A percentile compares a stretch with the other conserved stretches of the same genome.
These are phyloP conservation scores for Pythium periplocum DNA, from an alignment of 352 stramenopile genomes.

Conservation along the genomic window DNA sequence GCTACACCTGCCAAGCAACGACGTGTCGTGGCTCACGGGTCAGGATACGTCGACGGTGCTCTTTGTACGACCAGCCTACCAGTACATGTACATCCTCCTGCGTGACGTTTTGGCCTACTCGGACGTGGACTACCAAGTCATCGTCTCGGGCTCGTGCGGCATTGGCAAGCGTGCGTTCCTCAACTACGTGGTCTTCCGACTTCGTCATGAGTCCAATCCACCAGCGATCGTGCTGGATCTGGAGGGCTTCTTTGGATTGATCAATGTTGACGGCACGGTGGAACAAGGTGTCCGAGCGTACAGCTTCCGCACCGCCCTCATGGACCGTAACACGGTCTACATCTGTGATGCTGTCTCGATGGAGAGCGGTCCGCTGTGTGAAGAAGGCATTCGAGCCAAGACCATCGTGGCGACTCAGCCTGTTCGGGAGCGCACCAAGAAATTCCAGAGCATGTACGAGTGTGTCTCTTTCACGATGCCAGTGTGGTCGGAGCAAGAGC, in stretches of 20 bases:
- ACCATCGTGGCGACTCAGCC: conserved; percentile 17
- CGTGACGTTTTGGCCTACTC: conserved; percentile 6
- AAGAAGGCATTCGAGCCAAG: conserved; percentile 13
- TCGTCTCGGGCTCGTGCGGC: conserved; percentile 30
- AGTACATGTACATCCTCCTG: conserved; percentile 3
- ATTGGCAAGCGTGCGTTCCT: conserved; percentile 38
- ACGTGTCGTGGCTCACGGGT: conserved; percentile 4
- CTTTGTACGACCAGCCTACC: conserved; percentile 12
- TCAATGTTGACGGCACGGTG: conserved; percentile 19
- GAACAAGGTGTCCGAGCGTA: conserved; percentile 13
- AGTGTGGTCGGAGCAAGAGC: conserved; percentile 28
- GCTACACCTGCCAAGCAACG: not conserved
- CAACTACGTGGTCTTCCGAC: conserved; percentile 25
- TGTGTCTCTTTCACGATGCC: conserved; percentile 25
- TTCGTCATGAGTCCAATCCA: conserved; percentile 8
- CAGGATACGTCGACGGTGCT: not conserved
- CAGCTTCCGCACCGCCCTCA: conserved; percentile 25
- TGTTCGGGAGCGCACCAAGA: not conserved
- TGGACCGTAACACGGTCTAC: conserved; percentile 21
- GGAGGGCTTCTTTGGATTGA: conserved; percentile 23
- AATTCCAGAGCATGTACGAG: conserved; percentile 7
- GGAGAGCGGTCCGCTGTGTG: not conserved
- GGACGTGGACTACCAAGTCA: conserved; percentile 11
- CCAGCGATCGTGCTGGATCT: conserved; percentile 27
- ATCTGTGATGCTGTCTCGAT: conserved; percentile 20